These are phyloP conservation scores for Wallacemonas sp. DNA, from an alignment of 208 protist genomes.

Conservation along the genomic window DNA sequence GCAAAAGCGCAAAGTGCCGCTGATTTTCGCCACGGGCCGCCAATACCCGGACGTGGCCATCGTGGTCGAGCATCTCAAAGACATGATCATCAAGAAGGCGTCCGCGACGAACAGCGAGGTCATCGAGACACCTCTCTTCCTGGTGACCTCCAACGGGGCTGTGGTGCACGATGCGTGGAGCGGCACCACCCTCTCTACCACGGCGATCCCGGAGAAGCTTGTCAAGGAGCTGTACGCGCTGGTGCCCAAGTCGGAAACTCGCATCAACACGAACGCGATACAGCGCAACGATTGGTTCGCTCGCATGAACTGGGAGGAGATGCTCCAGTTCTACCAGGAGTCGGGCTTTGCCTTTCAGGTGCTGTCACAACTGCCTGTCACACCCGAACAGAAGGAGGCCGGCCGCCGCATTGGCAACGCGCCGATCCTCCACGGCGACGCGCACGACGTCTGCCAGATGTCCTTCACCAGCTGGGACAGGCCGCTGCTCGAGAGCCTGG, in stretches of 20 bases:
- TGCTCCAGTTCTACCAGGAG: constrained; percentile 50
- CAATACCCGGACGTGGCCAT: constrained; percentile 44
- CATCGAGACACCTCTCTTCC: constrained; percentile 1
- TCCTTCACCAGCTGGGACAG: constrained; percentile 38
- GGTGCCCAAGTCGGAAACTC: constrained; percentile 21
- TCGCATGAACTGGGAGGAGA: constrained; percentile 42
- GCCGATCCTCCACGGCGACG: constrained; percentile 10
- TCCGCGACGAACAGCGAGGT: not conserved
- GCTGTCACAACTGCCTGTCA: constrained; percentile 21
- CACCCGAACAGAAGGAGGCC: constrained; percentile 2
- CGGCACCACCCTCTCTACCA: constrained; percentile 1
- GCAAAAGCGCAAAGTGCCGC: constrained; percentile 21
- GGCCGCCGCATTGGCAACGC: constrained; percentile 3
- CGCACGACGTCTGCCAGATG: constrained; percentile 22
- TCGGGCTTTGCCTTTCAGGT: constrained; percentile 56
- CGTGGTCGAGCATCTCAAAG: constrained; percentile 11
- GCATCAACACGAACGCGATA: constrained; percentile 42
- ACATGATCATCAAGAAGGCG: not conserved
- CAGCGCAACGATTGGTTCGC: constrained; percentile 37
- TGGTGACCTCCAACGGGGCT: constrained; percentile 9
- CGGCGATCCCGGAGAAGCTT: constrained; percentile 16
- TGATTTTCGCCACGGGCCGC: constrained; percentile 56
- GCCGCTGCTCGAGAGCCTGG: constrained; percentile 24
- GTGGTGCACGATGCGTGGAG: constrained; percentile 14
- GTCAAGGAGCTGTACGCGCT: constrained; percentile 31